These are phyloP conservation scores for Nyssa sinensis DNA, from an alignment of 148 eudicot genomes.

Conservation along the genomic window DNA sequence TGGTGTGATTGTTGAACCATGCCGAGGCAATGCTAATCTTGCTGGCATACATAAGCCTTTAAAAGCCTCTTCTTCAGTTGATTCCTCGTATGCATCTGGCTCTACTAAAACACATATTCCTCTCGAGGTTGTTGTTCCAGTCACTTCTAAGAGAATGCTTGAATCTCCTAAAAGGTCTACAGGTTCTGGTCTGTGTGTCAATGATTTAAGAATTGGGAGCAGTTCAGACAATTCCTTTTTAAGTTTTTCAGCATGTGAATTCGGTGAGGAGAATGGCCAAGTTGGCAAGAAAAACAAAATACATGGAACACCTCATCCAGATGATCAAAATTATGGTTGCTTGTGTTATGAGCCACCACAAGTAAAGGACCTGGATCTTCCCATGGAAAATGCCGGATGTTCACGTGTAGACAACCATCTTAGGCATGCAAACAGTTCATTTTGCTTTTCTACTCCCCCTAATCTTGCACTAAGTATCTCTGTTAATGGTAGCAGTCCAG, in stretches of 20 bases:
- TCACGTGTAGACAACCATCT: constrained; percentile 16
- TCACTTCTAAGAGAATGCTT: constrained; percentile 9
- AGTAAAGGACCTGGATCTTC: constrained; percentile 15
- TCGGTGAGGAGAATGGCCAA: constrained; percentile 27
- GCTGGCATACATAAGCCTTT: background rate
- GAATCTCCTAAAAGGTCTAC: constrained; percentile 52
- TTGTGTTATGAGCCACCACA: constrained; percentile 39
- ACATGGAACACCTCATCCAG: constrained; percentile 23
- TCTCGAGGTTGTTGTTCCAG: constrained; percentile 13
- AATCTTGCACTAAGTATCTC: constrained; percentile 29
- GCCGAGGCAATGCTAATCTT: background rate
- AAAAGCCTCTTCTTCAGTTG: constrained; percentile 17
- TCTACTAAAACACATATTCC: constrained; percentile 12
- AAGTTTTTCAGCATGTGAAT: constrained; percentile 45
- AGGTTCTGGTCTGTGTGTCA: constrained; percentile 12
- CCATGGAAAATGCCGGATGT: constrained; percentile 19
- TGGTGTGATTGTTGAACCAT: constrained; percentile 7
- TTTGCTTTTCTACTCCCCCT: constrained; percentile 37
- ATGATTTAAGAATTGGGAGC: constrained; percentile 24
- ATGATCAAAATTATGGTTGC: constrained; percentile 22
- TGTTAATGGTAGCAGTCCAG: constrained; percentile 50
- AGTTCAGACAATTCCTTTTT: constrained; percentile 46
- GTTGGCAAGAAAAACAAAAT: constrained; percentile 40
- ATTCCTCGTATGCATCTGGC: constrained; percentile 8
- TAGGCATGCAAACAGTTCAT: constrained; percentile 16